Base-by-base conservation (phyloP, 805 yeast genomes). In the Monosporozyma yasuniensis region DNA sequence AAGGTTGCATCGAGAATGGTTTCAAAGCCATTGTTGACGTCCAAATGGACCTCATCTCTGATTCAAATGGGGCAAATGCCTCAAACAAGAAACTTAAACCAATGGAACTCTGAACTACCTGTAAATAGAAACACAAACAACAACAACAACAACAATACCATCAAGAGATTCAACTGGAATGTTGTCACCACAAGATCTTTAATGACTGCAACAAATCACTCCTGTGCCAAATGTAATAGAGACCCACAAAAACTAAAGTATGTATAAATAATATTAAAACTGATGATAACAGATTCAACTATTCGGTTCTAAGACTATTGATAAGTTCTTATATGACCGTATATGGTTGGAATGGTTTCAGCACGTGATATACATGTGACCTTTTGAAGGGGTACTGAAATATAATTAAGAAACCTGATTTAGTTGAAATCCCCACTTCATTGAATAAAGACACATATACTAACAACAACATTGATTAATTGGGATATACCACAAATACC, bases 181-280 rank as follows among this genome's bases (percentile, higher is more conserved):
- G 23, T 10, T n/a, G n/a, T 25, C 18, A 19, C 22, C 21, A 19
- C 30, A 27, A 53, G 57, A 32, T 34, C 44, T 2, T 38, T 55
- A 7, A 53, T 55, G 48, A 53, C 56, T 12, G 47, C 30, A 7
- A 50, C 56, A 9, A 30, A 21, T n/a, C 55, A 48, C 38, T 42
- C 51, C 14, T 55, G 58, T 50, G 53, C 43, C 3, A 55, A 55
- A 47, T 55, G 58, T 34, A 47, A 55, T 19, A 53, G 50, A 41
- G 28, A 30, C 22, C 16, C 46, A 21, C 44, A 51, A 22, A 48
- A 25, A 8, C 23, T 51, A 47, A 49, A 34, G 57, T 54, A 54
- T 41, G 58, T 55, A 51, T 49, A 35, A 12, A 9, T 25, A 23
- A 14, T 21, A 25, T 25, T 4, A 25, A 25, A 4, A 4, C 4